These are phyloP conservation scores for Amphicarpaea edgeworthii DNA, from an alignment of 306 rosid species.

Conservation along the genomic window DNA sequence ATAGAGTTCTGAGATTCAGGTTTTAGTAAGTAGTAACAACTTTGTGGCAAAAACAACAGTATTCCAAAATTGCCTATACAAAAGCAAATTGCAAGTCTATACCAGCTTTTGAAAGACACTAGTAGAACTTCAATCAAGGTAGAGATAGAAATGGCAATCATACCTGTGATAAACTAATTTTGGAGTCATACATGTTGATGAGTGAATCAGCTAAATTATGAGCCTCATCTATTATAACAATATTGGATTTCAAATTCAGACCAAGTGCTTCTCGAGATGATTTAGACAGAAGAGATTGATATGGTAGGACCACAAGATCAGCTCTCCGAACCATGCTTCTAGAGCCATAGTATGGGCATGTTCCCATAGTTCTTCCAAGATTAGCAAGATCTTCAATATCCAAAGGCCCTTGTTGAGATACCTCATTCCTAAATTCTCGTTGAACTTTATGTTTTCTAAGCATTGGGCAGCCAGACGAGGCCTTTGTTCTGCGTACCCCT, in stretches of 20 bases:
- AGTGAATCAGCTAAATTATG: slow-evolving; percentile 97
- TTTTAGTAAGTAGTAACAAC: neutral
- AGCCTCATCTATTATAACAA: slow-evolving; percentile 90
- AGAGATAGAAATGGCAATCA: slow-evolving; percentile 30
- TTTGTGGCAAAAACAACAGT: neutral
- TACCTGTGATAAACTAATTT: slow-evolving; percentile 79
- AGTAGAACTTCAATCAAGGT: slow-evolving; percentile 34
- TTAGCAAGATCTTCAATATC: slow-evolving; percentile 95
- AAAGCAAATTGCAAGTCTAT: slow-evolving; percentile 29
- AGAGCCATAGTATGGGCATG: slow-evolving; percentile 96
- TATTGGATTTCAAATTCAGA: slow-evolving; percentile 75
- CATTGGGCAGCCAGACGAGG: slow-evolving; percentile 91
- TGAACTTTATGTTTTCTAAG: slow-evolving; percentile 75
- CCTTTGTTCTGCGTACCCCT: slow-evolving; percentile 69
- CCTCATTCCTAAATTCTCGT: slow-evolving; percentile 69
- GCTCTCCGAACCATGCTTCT: slow-evolving; percentile 79
- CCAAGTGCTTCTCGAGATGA: slow-evolving; percentile 97
- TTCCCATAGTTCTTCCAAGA: slow-evolving; percentile 79
- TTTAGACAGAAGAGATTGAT: slow-evolving; percentile 93
- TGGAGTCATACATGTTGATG: slow-evolving; percentile 86
- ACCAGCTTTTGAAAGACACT: slow-evolving; percentile 14
- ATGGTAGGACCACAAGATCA: slow-evolving; percentile 95
- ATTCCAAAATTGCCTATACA: slow-evolving; percentile 18
- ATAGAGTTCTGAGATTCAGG: neutral
- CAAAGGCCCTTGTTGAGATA: slow-evolving; percentile 79